Base-by-base conservation (phyloP, 495 filamentous ascomycete species). In the Talaromyces liani region DNA sequence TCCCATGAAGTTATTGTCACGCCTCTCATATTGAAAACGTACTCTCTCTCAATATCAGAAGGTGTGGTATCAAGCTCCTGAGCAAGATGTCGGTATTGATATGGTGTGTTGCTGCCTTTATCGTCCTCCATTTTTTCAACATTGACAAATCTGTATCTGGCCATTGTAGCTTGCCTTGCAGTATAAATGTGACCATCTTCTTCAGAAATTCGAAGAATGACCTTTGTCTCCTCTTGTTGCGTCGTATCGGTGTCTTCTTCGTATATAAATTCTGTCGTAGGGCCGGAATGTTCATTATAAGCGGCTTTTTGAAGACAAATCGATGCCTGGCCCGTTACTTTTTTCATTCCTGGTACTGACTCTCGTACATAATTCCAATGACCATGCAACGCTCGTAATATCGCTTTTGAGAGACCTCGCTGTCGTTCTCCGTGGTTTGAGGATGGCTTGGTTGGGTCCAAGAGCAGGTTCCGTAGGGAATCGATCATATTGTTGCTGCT, bases 351-450 rank as follows among this genome's bases (percentile, higher is more conserved):
- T 49, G 54, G n/a, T 51, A 18, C 20, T 3, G 88, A 71, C 1
- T 69, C 75, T 3, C 82, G 82, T 9, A 78, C 75, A 20, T 88
- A 76, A 8, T 69, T 78, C 92, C 92, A 96, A 20, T 75, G 70
- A 4, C 92, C 92, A 6, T 93, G 87, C 1, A 95, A 73, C 4
- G 84, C 88, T 36, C 89, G 77, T 68, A 93, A 93, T 4, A 89
- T 81, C 0, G 87, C 89, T 9, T 62, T 58, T 3, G 27, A 58
- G 27, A 31, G 31, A 10, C 27, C 56, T 64, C 24, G 72, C 66
- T 6, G 68, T 66, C 16, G 66, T 68, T 16, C 56, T 53, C 34
- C 65, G 54, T 12, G 54, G 14, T 41, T 41, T 9, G 36, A 41
- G 36, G 36, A 41, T 56, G 18, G 31, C 41, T 12, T 53, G 47